Base-by-base conservation (phyloP, 441 rosid species). In the Daphne laureola region DNA sequence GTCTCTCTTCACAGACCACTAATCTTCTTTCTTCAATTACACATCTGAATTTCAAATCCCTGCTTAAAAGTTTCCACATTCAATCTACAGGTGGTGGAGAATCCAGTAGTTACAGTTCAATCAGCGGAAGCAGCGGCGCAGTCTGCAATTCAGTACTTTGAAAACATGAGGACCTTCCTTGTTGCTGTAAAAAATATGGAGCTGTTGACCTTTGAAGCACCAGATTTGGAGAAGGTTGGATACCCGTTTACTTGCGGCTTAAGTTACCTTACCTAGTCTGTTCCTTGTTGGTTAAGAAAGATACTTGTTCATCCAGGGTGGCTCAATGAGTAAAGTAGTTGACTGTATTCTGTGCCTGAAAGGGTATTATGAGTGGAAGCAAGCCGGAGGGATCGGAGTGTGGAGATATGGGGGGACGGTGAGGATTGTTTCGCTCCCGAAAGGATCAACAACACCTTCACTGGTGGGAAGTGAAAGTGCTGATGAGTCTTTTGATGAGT, bases 381-480 rank as follows among this genome's bases (percentile, higher is more conserved):
- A 84, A 67, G 82, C 92, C 0, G 98, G 98, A 52, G 98, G 94
- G 53, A 78, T 76, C 14, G 98, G 98, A 55, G 82, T 92, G 15
- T 92, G 97, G 97, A 80, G 96, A 59, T 92, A 92, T 59, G 97
- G 98, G 53, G 98, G 98, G 46, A 87, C 86, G 21, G 96, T 92
- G 51, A 92, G 82, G 83, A 92, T 92, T 53, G 80, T 78, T 5
- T 76, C 91, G 47, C 73, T 92, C 7, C 90, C 92, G 0, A 92
- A 82, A 68, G 74, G 68, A 46, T 81, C 92, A 21, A 74, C 85
- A 0, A 74, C 85, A 0, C 54, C 72, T 9, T 85, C 82, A 46
- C 62, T 73, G 46, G 57, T 82, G 25, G 77, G 95, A 47, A 82
- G 92, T 52, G 96, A 82, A 69, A 84, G 82, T 69, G 77, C 86